These are phyloP conservation scores for Xylariaceae sp. DNA, from an alignment of 2,329 filamentous ascomycete species.

Conservation along the genomic window DNA sequence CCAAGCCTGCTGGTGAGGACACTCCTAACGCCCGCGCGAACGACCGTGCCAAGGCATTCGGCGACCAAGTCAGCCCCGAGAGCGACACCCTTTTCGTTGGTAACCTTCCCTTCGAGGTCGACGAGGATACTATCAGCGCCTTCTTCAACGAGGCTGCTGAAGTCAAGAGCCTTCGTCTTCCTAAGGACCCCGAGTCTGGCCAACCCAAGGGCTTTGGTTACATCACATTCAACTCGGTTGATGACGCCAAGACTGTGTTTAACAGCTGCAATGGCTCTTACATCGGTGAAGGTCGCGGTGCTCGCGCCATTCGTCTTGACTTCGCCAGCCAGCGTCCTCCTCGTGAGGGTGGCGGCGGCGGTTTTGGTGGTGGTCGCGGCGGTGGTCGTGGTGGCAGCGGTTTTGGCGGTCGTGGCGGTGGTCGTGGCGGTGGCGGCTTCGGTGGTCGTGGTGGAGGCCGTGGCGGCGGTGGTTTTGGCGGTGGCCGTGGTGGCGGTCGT, in stretches of 20 bases:
- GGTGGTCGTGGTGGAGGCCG: conserved; percentile 34
- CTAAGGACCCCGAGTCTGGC: conserved; percentile 80
- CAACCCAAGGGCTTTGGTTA: conserved; percentile 91
- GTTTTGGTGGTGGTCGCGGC: conserved; percentile 47
- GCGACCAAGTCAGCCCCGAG: conserved; percentile 74
- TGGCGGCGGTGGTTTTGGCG: conserved; percentile 40
- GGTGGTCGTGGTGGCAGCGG: conserved; percentile 49
- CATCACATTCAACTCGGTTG: conserved; percentile 74
- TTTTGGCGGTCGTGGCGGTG: conserved; percentile 48
- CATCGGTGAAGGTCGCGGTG: conserved; percentile 60
- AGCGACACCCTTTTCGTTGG: conserved; percentile 88
- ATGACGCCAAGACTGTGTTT: conserved; percentile 76
- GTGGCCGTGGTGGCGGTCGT: conserved; percentile 45
- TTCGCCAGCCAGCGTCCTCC: conserved; percentile 66
- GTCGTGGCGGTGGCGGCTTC: conserved; percentile 46
- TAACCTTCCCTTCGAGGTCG: conserved; percentile 81
- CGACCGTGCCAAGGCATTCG: conserved; percentile 65
- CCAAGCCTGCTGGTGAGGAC: conserved; percentile 54
- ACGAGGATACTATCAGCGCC: conserved; percentile 69
- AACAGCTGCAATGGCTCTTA: conserved; percentile 64
- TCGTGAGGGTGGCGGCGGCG: conserved; percentile 52
- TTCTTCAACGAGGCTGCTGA: conserved; percentile 69
- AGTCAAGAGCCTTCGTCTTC: conserved; percentile 78
- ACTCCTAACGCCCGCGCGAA: conserved; percentile 53
- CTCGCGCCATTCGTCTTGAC: conserved; percentile 78